Base-by-base conservation (phyloP, 2,329 filamentous ascomycete species). In the Colletotrichum theobromicola region DNA sequence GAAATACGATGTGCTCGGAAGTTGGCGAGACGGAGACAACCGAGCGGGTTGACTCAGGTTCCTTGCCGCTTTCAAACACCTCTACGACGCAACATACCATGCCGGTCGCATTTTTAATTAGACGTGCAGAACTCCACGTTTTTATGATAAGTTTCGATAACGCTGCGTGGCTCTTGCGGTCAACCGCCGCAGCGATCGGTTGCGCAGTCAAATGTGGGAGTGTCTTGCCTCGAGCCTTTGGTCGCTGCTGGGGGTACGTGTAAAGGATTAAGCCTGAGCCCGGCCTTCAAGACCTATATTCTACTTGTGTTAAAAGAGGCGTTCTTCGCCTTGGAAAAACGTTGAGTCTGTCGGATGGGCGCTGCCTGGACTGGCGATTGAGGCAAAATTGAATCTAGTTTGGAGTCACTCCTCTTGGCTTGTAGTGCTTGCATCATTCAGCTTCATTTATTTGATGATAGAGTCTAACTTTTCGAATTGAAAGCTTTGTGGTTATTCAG, bases 291-390 rank as follows among this genome's bases (percentile, higher is more conserved):
- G 37, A 42, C 8, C 37, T 2, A 5, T 10, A 42, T 42, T 42
- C 2, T 8, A 3, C 1, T 42, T 42, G 37, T 42, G 2, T 5
- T 1, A 18, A 0, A 42, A 10, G 0, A 4, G 5, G 18, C 37
- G 37, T 10, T n/a, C 10, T 0, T n/a, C n/a, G 1, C n/a, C 37
- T 3, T 16, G 37, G 8, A 9, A n/a, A 0, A 2, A 42, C 6
- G 2, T n/a, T 18, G 16, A 16, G 18, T 0, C 18, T 42, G 37
- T 42, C 2, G 18, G 5, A n/a, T 0, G 37, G n/a, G 8, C 2
- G 37, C 5, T 42, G 37, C 18, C n/a, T 42, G 18, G 9, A 6
- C 18, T 3, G 9, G 10, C 1, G 1, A n/a, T 0, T 5, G 37
- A n/a, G 37, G 10, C 37, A 5, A 42, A 2, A 42, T 12, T 42